These are phyloP conservation scores for Microsporum canis DNA, from an alignment of 2,329 filamentous ascomycete species.

Conservation along the genomic window DNA sequence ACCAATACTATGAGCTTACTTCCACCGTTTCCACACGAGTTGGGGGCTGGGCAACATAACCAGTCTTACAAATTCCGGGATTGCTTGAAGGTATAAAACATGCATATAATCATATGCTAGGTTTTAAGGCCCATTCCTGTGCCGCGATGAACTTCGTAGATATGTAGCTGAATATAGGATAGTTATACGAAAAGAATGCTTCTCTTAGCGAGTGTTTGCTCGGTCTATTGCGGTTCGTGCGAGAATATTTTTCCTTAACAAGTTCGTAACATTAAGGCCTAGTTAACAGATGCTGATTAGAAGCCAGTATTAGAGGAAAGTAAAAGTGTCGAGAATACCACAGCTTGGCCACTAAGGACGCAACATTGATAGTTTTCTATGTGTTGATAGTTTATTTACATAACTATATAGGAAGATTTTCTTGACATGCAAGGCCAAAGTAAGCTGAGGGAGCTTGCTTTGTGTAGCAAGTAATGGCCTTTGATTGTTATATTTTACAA, in stretches of 20 bases:
- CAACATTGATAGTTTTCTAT: background rate
- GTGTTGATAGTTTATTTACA: background rate
- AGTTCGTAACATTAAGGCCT: slow-evolving; percentile 47
- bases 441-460: background rate
- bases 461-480: background rate
- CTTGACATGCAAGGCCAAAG: background rate
- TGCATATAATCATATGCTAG: slow-evolving; percentile 56
- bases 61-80: no score
- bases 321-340: background rate
- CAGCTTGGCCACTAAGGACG: background rate
- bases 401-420: background rate
- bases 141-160: background rate
- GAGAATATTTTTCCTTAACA: slow-evolving; percentile 57
- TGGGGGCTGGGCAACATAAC: no score
- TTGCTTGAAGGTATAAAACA: slow-evolving; percentile 24
- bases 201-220: slow-evolving; percentile 34
- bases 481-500: background rate
- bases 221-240: slow-evolving; percentile 45
- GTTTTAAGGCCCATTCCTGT: slow-evolving; percentile 43
- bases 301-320: slow-evolving; percentile 28
- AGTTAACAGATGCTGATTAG: slow-evolving; percentile 50
- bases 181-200: slow-evolving; percentile 26
- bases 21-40: no score
- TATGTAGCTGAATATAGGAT: background rate
- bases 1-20: background rate